Percentiles rank a stretch among this genome's conserved stretches.
These are phyloP conservation scores for Pelargonium nanum DNA, from an alignment of 345 rosid genomes.

Conservation along the genomic window DNA sequence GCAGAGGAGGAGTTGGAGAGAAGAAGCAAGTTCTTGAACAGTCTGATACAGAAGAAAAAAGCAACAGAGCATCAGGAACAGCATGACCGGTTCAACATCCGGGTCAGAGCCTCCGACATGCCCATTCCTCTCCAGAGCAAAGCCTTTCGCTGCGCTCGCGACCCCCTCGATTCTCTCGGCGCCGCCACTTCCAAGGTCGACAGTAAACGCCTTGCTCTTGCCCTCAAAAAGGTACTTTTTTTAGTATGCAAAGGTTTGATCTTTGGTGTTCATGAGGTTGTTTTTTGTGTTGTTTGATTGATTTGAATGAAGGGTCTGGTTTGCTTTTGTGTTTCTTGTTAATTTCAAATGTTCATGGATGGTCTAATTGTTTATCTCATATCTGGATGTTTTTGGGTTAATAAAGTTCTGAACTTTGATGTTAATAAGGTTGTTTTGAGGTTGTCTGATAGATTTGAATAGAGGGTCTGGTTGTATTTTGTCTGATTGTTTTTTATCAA, in stretches of 20 bases:
- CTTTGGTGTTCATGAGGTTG: not conserved
- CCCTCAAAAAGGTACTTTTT: constrained; percentile 66
- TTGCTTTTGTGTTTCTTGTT: not conserved
- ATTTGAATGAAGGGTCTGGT: not conserved
- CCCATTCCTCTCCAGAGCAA: constrained; percentile 49
- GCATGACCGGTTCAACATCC: constrained; percentile 41
- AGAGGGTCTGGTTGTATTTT: too few relatives aligned
- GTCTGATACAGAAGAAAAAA: constrained; percentile 88
- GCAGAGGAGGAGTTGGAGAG: constrained; percentile 87
- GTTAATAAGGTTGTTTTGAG: too few relatives aligned
- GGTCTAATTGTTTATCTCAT: too few relatives aligned
- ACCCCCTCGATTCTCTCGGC: constrained; percentile 64
- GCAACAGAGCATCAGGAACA: constrained; percentile 55
- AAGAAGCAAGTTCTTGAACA: constrained; percentile 74
- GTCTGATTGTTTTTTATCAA: too few relatives aligned
- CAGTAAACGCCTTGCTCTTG: constrained; percentile 82
- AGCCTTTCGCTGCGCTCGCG: constrained; percentile 73
- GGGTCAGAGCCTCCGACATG: constrained; percentile 86
- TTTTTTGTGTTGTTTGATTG: not conserved
- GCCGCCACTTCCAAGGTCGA: constrained; percentile 61
- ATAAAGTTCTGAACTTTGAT: too few relatives aligned
- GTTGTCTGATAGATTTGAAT: too few relatives aligned
- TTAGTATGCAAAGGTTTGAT: too few relatives aligned
- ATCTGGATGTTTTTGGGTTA: too few relatives aligned
- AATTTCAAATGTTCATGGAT: too few relatives aligned